Conservation (phyloP, 1,284 basidiomycete genomes). For the Butyriboletus appendiculatus region DNA sequence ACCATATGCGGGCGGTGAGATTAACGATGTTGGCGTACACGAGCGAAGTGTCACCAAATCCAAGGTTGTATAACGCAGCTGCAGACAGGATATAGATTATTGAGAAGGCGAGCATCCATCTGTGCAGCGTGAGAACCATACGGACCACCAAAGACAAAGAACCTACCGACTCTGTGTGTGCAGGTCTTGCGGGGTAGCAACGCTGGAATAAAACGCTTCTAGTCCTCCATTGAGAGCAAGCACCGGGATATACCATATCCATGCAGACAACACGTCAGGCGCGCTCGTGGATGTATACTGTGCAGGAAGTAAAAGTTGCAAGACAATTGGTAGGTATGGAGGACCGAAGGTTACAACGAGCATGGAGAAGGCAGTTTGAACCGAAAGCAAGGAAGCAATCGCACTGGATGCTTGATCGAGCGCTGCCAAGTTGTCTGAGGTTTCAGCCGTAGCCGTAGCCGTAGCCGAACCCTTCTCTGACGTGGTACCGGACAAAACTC, state of each 20-base stretch:
- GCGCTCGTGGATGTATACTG: slow-evolving; percentile 75
- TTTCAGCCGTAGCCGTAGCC: not conserved
- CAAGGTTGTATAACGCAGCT: slow-evolving; percentile 47
- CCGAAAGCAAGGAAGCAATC: slow-evolving; percentile 59
- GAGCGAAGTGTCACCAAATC: slow-evolving; percentile 67
- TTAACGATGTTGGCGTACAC: slow-evolving; percentile 77
- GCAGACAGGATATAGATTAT: slow-evolving; percentile 57
- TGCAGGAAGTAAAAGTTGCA: slow-evolving; percentile 71
- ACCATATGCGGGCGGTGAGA: slow-evolving; percentile 58
- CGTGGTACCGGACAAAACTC: slow-evolving; percentile 44
- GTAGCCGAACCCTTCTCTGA: slow-evolving; percentile 2
- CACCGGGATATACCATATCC: slow-evolving; percentile 85
- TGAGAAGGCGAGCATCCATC: slow-evolving; percentile 74
- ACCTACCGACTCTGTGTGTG: slow-evolving; percentile 62
- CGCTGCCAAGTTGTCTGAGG: not conserved
- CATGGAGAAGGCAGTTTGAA: slow-evolving; percentile 70
- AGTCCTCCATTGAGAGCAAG: slow-evolving; percentile 87
- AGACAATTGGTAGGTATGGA: slow-evolving; percentile 68
- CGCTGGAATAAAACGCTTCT: slow-evolving; percentile 86
- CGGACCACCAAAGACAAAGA: slow-evolving; percentile 1
- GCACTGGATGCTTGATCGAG: slow-evolving; percentile 42
- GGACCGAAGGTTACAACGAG: slow-evolving; percentile 75
- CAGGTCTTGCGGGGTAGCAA: slow-evolving; percentile 65
- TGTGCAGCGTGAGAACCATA: slow-evolving; percentile 21
- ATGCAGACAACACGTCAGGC: slow-evolving; percentile 71